Evolutionary conservation across 192 early-diverging fungal species (phyloP).

Genomic region (Coemansia sp.): DNA sequence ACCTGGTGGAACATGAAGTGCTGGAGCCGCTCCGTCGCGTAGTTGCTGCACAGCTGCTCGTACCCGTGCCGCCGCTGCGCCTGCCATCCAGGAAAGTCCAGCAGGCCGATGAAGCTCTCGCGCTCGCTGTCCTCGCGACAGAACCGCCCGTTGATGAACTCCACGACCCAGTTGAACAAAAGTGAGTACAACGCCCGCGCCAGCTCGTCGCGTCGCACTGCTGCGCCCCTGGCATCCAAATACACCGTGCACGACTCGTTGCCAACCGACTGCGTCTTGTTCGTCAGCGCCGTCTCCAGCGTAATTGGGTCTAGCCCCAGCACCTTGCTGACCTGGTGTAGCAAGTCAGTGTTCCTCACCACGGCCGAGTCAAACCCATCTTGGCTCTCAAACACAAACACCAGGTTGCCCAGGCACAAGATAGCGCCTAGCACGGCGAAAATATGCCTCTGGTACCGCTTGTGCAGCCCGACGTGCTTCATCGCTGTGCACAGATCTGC

Average conservation of each 20-base stretch:
- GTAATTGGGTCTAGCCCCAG: conserved; percentile 72
- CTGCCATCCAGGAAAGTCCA: conserved; percentile 85
- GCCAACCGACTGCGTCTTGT: conserved; percentile 79
- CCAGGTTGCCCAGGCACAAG: conserved; percentile 84
- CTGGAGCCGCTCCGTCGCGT: conserved; percentile 85
- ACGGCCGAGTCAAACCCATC: conserved; percentile 78
- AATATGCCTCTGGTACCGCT: conserved; percentile 78
- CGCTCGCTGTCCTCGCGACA: conserved; percentile 62
- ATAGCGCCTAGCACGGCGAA: conserved; percentile 84
- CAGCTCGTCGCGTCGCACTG: conserved; percentile 69
- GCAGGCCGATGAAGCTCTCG: conserved; percentile 76
- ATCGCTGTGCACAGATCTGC: conserved; percentile 74
- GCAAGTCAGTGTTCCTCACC: conserved; percentile 73
- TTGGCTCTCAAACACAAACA: conserved; percentile 71
- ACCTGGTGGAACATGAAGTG: conserved; percentile 69
- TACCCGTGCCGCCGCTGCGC: conserved; percentile 42
- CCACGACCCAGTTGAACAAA: conserved; percentile 80
- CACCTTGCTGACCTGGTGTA: conserved; percentile 77
- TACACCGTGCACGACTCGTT: conserved; percentile 81
- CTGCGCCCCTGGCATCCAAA: conserved; percentile 71
- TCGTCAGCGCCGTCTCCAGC: conserved; percentile 77
- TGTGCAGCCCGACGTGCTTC: conserved; percentile 80
- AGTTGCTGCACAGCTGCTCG: conserved; percentile 76
- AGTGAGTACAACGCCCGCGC: conserved; percentile 78
- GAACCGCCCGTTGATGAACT: conserved; percentile 80